Evolutionary conservation across 164 flowering plant species (phyloP), one percentile per base, ranked within the genome.

Genomic region (Echeveria elegans): DNA sequence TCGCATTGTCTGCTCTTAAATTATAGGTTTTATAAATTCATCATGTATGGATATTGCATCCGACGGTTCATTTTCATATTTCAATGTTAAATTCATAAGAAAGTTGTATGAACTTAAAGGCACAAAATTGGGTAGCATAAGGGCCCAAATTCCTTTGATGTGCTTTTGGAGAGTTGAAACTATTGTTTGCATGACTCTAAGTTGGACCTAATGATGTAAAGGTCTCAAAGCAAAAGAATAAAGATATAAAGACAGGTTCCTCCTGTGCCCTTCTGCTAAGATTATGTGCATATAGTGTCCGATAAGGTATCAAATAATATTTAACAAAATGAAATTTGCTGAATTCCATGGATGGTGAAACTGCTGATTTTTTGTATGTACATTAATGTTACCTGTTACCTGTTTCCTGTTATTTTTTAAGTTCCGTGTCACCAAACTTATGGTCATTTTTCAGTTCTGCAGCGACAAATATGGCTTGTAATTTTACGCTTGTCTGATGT

Each of bases 191-290:
- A 63, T 56, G 24, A 38, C 26, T n/a, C 28, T 62, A 48, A 53
- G 66, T 63, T 72, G 56, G 66, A 68, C 72, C 43, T 75, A 69
- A 72, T 72, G 32, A 75, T 69, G 73, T 72, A 70, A 76, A 68
- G 65, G 64, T 59, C 64, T 59, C 63, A 58, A 72, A 72, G 69
- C 30, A 72, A 69, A 72, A 31, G 52, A 40, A 45, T 24, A 64
- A 66, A 40, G 18, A 38, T n/a, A 24, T 15, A 50, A 48, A 28
- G 73, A 63, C 70, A 69, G 70, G 58, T 59, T 41, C 16, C n/a
- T n/a, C n/a, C 19, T 2, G 0, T 71, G 66, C 32, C 66, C 26
- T 29, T 52, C 30, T 4, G 31, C 31, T n/a, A 28, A 28, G 30
- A 56, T 28, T 56, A 28, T 56, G 7, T 2, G 11, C 61, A 50